Percentiles rank a stretch among this genome's conserved stretches.
Evolutionary conservation across 257 asterid species (phyloP).

Genomic region (Salvia hispanica): DNA sequence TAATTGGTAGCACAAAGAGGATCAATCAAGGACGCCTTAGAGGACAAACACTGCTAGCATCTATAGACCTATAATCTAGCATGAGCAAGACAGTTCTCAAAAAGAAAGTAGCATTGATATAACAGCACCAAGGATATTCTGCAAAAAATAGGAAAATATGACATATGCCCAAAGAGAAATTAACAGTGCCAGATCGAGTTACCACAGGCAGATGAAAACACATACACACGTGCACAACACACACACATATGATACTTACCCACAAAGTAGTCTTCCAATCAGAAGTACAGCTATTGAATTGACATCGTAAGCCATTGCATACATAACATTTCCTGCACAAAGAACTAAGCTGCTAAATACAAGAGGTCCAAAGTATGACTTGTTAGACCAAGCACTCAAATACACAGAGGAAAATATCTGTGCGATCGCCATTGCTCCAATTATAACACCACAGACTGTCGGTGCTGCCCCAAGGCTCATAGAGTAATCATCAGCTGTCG

Average conservation of each 20-base stretch:
- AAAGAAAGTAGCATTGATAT: not conserved
- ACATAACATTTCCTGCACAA: conserved; percentile 65
- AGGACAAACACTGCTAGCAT: not conserved
- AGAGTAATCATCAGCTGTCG: conserved; percentile 95
- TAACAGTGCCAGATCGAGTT: not conserved
- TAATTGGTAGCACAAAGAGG: not conserved
- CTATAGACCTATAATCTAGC: not conserved
- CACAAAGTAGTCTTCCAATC: conserved; percentile 81
- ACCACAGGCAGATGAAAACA: not conserved
- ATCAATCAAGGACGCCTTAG: not conserved
- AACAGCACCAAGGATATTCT: conserved; percentile 2
- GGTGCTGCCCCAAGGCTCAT: conserved; percentile 96
- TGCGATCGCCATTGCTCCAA: conserved; percentile 96
- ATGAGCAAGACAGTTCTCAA: not conserved
- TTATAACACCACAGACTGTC: conserved; percentile 89
- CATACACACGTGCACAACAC: not conserved
- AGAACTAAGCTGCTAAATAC: conserved; percentile 87
- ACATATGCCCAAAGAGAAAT: not conserved
- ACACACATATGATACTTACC: conserved; percentile 43
- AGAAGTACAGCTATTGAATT: conserved; percentile 67
- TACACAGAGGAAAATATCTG: conserved; percentile 94
- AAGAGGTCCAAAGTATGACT: conserved; percentile 81
- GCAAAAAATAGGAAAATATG: conserved; percentile 1
- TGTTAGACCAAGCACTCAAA: conserved; percentile 98
- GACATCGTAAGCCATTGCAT: conserved; percentile 87